phyloP scores from a whole-genome alignment of 2,329 filamentous ascomycete species.

The Aspergillus eucalypticola region DNA sequence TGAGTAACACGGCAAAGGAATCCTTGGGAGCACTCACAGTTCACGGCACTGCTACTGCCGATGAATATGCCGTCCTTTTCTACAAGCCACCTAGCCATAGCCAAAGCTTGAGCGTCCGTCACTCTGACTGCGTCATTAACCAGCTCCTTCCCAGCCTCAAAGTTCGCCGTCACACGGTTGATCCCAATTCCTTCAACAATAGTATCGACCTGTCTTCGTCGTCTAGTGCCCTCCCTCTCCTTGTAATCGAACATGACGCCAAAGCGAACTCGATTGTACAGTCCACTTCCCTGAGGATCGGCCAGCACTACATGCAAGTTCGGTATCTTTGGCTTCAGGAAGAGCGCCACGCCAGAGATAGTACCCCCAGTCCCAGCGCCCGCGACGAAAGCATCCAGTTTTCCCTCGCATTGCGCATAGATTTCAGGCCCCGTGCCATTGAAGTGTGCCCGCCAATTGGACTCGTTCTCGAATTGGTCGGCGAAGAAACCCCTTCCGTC shows the following conservation, averaged over 20 bases:
- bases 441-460: conserved; percentile 86
- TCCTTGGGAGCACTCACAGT: conserved; percentile 59
- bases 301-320: conserved; percentile 74
- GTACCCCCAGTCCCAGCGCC: conserved; percentile 95
- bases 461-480: conserved; percentile 89
- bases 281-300: conserved; percentile 88
- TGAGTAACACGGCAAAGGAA: not conserved
- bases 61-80: conserved; percentile 94
- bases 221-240: conserved; percentile 85
- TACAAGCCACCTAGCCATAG: conserved; percentile 95
- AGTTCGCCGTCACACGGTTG: conserved; percentile 91
- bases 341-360: conserved; percentile 80
- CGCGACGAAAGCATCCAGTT: conserved; percentile 82
- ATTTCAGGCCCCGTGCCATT: conserved; percentile 87
- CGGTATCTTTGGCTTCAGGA: conserved; percentile 72
- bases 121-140: conserved; percentile 90
- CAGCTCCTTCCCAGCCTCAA: conserved; percentile 80
- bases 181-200: conserved; percentile 96
- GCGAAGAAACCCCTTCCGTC: conserved; percentile 83
- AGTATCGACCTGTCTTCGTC: conserved; percentile 88
- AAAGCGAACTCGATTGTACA: conserved; percentile 88
- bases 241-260: conserved; percentile 93
- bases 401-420: conserved; percentile 70
- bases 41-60: conserved; percentile 94
- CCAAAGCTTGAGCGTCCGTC: conserved; percentile 81